Base-by-base conservation (phyloP, 2,329 filamentous ascomycete species). In the Penicillium sp. region DNA sequence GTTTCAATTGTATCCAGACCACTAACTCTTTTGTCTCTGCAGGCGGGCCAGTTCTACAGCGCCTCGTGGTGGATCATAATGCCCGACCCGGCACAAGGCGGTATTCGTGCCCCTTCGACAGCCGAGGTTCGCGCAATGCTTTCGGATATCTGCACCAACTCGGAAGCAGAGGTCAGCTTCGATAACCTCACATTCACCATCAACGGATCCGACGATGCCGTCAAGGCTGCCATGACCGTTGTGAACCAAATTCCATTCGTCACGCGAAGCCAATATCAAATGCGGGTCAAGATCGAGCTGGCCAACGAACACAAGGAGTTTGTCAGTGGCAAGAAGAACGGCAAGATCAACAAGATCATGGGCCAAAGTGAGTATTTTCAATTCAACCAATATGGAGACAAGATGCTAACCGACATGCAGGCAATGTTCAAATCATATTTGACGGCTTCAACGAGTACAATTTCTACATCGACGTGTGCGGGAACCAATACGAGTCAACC, bases 301-400 rank as follows among this genome's bases (percentile, higher is more conserved):
- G 93, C 93, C 59, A 97, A 97, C 61, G 93, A 98, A 71, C 93
- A 98, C 74, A 98, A 98, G 69, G 93, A 98, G 62, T 98, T 98
- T 63, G 93, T 98, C 41, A 96, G 90, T 56, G 93, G 93, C 55
- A 98, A 98, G 77, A 98, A 98, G 76, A 98, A 98, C 58, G 93
- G 93, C 68, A 98, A 98, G 73, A 98, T 98, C 69, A 98, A 98
- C 77, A 98, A 98, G 76, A 98, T 98, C 60, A 98, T 98, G 93
- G 93, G 91, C 16, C 91, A 97, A 68, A 96, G 90, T 79, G 68
- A 52, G 75, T 63, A n/a, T 11, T n/a, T 15, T 9, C 18, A 56
- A n/a, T 21, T 13, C 23, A 11, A 19, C 2, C 20, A 31, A 23
- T 18, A 41, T 60, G n/a, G n/a, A 7, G 25, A 20, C 7, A 11